These are phyloP conservation scores for Endoconidiophora polonica DNA, from an alignment of 2,329 filamentous ascomycete genomes.

Conservation along the genomic window DNA sequence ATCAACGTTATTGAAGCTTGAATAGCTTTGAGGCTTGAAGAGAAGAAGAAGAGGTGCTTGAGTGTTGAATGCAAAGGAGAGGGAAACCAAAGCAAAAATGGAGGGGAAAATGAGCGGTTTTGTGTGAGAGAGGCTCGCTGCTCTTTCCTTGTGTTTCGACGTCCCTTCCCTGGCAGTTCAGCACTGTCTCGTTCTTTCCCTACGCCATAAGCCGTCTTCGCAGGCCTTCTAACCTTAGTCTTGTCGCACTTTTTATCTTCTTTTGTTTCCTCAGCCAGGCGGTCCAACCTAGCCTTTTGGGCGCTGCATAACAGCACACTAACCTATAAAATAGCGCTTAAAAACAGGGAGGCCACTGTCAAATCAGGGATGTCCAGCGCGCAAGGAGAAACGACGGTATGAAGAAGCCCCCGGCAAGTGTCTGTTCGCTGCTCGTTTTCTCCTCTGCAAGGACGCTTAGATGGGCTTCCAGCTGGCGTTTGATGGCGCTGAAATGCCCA, in stretches of 20 bases:
- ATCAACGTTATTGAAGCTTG: slow-evolving; percentile 1
- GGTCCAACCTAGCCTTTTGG: too few relatives aligned
- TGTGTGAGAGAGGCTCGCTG: slow-evolving; percentile 4
- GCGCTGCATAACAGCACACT: too few relatives aligned
- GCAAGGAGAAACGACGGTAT: too few relatives aligned
- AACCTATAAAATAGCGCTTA: neutral
- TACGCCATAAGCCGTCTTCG: neutral
- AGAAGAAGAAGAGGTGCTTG: slow-evolving; percentile 3
- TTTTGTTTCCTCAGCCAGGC: neutral
- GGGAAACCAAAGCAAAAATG: slow-evolving; percentile 6
- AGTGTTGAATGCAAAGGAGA: slow-evolving; percentile 5
- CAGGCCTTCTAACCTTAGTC: neutral
- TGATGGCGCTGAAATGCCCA: too few relatives aligned
- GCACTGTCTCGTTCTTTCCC: neutral
- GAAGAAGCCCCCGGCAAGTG: too few relatives aligned
- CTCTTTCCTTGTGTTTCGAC: slow-evolving; percentile 2
- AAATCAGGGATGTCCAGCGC: neutral
- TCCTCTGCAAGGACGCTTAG: too few relatives aligned
- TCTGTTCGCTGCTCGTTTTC: too few relatives aligned
- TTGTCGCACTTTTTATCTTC: neutral
- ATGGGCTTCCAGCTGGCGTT: too few relatives aligned
- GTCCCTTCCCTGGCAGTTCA: neutral
- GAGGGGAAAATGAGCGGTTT: slow-evolving; percentile 9
- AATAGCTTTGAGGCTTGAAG: slow-evolving; percentile 1
- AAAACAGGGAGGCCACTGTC: slow-evolving; percentile 1